Conservation (phyloP, 345 rosid genomes). For the Dimocarpus longan region DNA sequence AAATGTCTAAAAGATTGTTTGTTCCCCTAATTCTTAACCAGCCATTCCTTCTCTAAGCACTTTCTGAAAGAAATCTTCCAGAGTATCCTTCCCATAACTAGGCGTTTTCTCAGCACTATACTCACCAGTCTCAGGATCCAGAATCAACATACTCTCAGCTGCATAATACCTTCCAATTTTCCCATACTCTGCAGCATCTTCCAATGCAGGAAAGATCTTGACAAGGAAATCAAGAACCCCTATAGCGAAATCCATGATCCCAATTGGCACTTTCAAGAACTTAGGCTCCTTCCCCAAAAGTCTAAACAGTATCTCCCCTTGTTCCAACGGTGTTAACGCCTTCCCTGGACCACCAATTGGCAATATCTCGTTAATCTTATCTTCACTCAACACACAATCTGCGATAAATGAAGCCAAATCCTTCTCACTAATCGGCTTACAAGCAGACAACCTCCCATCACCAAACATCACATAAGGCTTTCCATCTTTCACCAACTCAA, state of each 20-base stretch:
- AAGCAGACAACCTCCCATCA: constrained; percentile 89
- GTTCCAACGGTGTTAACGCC: constrained; percentile 86
- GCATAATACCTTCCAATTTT: constrained; percentile 96
- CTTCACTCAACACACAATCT: constrained; percentile 75
- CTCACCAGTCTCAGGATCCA: constrained; percentile 84
- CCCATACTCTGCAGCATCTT: constrained; percentile 95
- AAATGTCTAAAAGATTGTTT: constrained; percentile 57
- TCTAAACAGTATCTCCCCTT: constrained; percentile 80
- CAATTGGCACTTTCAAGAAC: constrained; percentile 89
- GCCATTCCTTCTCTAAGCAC: constrained; percentile 89
- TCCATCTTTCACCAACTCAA: constrained; percentile 91
- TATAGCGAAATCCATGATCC: constrained; percentile 87
- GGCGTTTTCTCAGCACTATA: constrained; percentile 88
- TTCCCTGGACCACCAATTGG: constrained; percentile 97
- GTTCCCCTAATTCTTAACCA: constrained; percentile 96
- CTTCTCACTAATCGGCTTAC: constrained; percentile 90
- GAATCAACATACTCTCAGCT: constrained; percentile 88
- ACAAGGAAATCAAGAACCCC: constrained; percentile 68
- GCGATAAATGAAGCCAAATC: constrained; percentile 84
- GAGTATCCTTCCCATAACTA: constrained; percentile 80
- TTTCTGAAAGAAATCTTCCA: constrained; percentile 80
- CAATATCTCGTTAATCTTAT: constrained; percentile 68
- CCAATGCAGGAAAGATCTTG: constrained; percentile 72
- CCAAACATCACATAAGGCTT: constrained; percentile 98
- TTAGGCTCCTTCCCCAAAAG: constrained; percentile 78